Base-by-base conservation (phyloP, 2,329 filamentous ascomycete species). In the Dactylellina leptospora region DNA sequence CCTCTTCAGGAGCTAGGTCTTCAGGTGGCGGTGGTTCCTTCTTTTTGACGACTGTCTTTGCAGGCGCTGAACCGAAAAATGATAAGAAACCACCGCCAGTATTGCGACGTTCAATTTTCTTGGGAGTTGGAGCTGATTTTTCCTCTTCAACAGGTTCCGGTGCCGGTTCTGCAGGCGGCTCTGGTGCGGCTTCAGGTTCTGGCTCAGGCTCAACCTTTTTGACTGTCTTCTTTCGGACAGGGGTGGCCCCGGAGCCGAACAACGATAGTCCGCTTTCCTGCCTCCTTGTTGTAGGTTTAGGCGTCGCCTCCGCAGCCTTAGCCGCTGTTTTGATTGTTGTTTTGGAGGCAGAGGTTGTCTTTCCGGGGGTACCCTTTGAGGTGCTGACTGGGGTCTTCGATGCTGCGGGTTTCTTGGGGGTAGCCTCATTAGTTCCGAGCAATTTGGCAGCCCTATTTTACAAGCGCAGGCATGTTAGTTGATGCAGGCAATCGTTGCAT, bases 391-490 rank as follows among this genome's bases (percentile, higher is more conserved):
- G 47, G 9, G 51, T 58, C 25, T 25, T 48, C 18, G 61, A 40
- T 6, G 61, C 42, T 13, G 47, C 47, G 30, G 33, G 50, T 28
- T 20, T 48, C 20, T 64, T 64, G 47, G 53, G 59, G 20, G 68
- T 51, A 18, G 59, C 38, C 4, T 54, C 59, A 42, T 64, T 58
- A 5, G 59, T 63, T 11, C 68, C 68, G 22, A 72, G 68, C 30
- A 72, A 50, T 63, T 72, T 72, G 23, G 68, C 68, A 11, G 68
- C 68, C 53, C 68, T 72, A 30, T 25, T 20, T 28, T 16, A 59
- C 33, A 33, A 45, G 22, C 40, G 53, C 30, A 68, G 30, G 38
- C 38, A 27, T 16, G 45, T 72, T 45, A 72, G 59, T 38, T 25
- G 18, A 40, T 40, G 0, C 40, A 22, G 59, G 42, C 13, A 18